Evolutionary conservation across 495 filamentous ascomycete species (phyloP), one percentile per base, ranked within the genome.

Genomic region (Acidiella bohemica): DNA sequence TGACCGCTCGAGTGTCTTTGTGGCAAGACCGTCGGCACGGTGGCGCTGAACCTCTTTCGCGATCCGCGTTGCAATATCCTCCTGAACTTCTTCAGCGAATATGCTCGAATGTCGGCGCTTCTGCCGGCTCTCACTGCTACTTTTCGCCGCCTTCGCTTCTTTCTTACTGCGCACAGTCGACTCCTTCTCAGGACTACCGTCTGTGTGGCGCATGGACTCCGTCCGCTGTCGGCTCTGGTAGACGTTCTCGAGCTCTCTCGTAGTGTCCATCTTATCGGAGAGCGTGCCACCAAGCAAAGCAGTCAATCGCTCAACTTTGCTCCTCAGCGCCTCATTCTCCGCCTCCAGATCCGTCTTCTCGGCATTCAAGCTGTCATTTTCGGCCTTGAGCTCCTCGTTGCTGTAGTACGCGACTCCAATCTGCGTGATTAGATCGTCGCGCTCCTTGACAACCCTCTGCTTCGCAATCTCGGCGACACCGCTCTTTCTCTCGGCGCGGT

Each of bases 341-440:
- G 29, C 18, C 17, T 21, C 26, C 10, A 41, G 12, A 8, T 29
- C 2, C 10, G 42, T 32, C 19, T 44, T 26, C 24, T 48, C 40
- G 18, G 38, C 29, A 10, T 38, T 22, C 34, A 53, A n/a, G 28
- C 23, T 22, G 4, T 44, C 25, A 23, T 49, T 61, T 30, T 64
- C 61, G 4, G 12, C 32, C 59, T 78, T 79, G 13, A 80, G 56
- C 37, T 78, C 73, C 42, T 80, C 75, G 0, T 66, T 64, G 32
- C 71, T 71, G n/a, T 71, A 63, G 37, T 73, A 77, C 10, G 78
- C 75, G 16, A 73, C 65, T 3, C 67, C 73, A 10, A 81, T 59
- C 31, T 81, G 76, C 22, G 69, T 69, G 20, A 80, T 66, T 5
- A 78, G 67, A 37, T 72, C 70, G 47, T 82, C 76, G 27, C 77